These are phyloP conservation scores for Artemisia tridentata DNA, from an alignment of 129 eudicot genomes.

Conservation along the genomic window DNA sequence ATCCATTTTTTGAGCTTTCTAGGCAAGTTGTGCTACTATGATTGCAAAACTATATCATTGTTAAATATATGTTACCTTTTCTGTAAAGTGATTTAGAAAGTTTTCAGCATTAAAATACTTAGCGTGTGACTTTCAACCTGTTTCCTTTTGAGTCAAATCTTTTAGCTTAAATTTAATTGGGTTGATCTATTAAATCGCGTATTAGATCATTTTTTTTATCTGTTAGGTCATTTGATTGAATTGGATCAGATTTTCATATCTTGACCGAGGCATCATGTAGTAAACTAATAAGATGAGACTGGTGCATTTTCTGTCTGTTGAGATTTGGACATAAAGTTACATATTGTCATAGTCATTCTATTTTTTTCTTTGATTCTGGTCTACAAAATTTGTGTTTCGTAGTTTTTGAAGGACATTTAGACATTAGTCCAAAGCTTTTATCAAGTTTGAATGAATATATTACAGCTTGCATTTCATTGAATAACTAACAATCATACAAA, in stretches of 20 bases:
- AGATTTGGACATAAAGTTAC: slow-evolving; percentile 2
- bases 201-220: too few relatives aligned
- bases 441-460: background rate
- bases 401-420: slow-evolving; percentile 5
- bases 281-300: background rate
- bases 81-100: too few relatives aligned
- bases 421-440: background rate
- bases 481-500: background rate
- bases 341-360: background rate
- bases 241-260: background rate
- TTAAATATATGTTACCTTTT: too few relatives aligned
- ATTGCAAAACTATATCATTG: too few relatives aligned
- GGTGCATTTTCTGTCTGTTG: background rate
- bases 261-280: background rate
- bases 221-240: background rate
- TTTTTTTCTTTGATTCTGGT: background rate
- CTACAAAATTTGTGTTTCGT: background rate
- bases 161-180: too few relatives aligned
- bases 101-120: too few relatives aligned
- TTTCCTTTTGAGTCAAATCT: too few relatives aligned
- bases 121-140: too few relatives aligned
- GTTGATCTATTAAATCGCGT: too few relatives aligned
- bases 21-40: too few relatives aligned
- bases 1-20: too few relatives aligned
- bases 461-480: background rate